Evolutionary conservation across 2,329 filamentous ascomycete species (phyloP), one percentile per base, ranked within the genome.

Genomic region (Fusarium sp.): DNA sequence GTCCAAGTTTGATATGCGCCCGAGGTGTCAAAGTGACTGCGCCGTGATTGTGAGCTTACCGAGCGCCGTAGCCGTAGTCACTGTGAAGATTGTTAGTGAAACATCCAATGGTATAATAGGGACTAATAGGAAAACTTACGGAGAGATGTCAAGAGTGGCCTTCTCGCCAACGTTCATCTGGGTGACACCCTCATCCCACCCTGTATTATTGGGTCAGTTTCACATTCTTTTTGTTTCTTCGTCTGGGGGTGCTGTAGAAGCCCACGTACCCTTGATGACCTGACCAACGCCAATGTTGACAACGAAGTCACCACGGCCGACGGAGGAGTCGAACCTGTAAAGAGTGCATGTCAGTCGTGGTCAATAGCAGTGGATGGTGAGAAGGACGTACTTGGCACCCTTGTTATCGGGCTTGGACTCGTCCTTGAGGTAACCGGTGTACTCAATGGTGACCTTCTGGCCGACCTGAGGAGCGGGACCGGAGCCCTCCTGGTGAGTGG

Each of bases 101-200:
- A 22, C 18, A 8, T 26, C 7, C 15, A 14, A 18, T 17, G 18
- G 34, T 13, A 22, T 14, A n/a, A 14, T 18, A 10, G 38, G 17
- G 13, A 18, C 17, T 4, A 8, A 15, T 20, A 13, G 17, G 31
- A 20, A 15, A 26, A 40, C 74, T 43, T 74, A 76, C 74, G 66
- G 86, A 68, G 90, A 87, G 78, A 98, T 98, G 72, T 90, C 91
- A 70, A 99, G 86, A 52, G 89, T 92, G 55, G 94, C 91, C 85
- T 93, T 95, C 87, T 98, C 95, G 79, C 95, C 95, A 62, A 97
- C 85, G 78, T 91, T 91, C 95, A 99, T 98, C 78, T 89, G 85
- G 50, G 85, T 83, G 54, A 98, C 94, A 72, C 92, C 95, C 82
- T 97, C 90, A 77, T 94, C 94, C 94, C 89, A 97, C 73, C 89